Base-by-base conservation (phyloP, 2,329 filamentous ascomycete genomes). In the Sporothrix pseudoabietina region DNA sequence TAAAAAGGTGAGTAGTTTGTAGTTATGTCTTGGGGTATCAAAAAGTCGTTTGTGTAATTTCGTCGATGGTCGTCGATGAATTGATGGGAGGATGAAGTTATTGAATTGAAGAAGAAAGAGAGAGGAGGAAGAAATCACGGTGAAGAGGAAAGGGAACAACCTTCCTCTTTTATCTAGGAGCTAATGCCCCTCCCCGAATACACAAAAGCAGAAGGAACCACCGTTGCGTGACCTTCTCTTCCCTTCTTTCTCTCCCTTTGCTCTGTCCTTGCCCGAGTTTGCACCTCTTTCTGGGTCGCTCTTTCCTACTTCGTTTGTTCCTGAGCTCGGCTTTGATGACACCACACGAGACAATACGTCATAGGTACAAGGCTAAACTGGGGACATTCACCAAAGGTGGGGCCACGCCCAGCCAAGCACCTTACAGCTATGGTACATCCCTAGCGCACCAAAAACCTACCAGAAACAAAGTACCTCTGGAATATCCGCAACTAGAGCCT, bases 281-380 rank as follows among this genome's bases (percentile, higher is more conserved):
- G 63, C 41, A 35, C 22, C 22, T 32, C 30, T 8, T 32, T 22
- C 9, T n/a, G 47, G 47, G 47, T 55, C 44, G 66, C 19, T 54
- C 66, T 44, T 59, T 57, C 55, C 65, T 49, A 49, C 66, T 49
- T 66, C 65, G 55, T 57, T 74, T 74, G 69, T 72, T 72, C 66
- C 75, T 71, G 70, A 71, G 70, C 35, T 74, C 73, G 73, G 68
- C 39, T 39, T 71, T 52, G 72, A 71, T 63, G 35, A 54, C 72
- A 69, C 69, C 12, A 32, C 30, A 52, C 44, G 52, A 74, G 69
- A 74, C 71, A 73, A 74, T 72, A 75, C 74, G 74, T 75, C 74
- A 75, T 75, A 72, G 70, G 71, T 55, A 65, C 69, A 49, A 63
- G 54, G 59, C 65, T 54, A 68, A 52, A 35, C 63, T 68, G 44